These are phyloP conservation scores for Trichoderma harzianum DNA, from an alignment of 2,329 filamentous ascomycete genomes.

Conservation along the genomic window DNA sequence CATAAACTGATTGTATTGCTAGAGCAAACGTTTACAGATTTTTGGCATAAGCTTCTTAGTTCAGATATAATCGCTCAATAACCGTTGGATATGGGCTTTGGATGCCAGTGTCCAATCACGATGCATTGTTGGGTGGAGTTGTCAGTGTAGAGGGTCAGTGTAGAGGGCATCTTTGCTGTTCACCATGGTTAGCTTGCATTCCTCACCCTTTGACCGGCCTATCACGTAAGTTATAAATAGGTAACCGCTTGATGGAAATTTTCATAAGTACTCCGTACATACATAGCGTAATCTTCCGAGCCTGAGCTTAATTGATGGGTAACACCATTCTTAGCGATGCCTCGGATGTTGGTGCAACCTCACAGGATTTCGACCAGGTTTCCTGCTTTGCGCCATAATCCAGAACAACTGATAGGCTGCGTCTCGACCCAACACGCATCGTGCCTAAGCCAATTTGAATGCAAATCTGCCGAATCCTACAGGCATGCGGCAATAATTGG, in stretches of 20 bases:
- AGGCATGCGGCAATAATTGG: background rate
- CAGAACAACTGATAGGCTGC: background rate
- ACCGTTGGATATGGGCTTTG: background rate
- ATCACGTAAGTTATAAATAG: background rate
- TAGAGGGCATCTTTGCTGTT: background rate
- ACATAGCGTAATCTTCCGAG: background rate
- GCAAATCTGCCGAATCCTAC: background rate
- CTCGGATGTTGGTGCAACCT: background rate
- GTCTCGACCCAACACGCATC: background rate
- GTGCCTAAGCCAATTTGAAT: background rate
- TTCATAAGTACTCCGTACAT: background rate
- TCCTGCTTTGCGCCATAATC: background rate
- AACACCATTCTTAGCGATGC: background rate
- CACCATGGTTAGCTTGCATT: background rate
- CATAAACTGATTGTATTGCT: background rate
- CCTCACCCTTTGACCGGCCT: background rate
- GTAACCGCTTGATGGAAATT: background rate
- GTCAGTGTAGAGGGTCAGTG: background rate
- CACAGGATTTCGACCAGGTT: background rate
- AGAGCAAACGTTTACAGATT: background rate
- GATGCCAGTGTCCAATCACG: background rate
- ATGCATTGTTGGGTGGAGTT: background rate
- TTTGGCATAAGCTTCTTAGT: background rate
- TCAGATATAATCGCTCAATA: background rate
- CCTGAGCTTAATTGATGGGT: background rate